phyloP scores from a whole-genome alignment of 2,329 filamentous ascomycete species.

The Aspergillus chevalieri region DNA sequence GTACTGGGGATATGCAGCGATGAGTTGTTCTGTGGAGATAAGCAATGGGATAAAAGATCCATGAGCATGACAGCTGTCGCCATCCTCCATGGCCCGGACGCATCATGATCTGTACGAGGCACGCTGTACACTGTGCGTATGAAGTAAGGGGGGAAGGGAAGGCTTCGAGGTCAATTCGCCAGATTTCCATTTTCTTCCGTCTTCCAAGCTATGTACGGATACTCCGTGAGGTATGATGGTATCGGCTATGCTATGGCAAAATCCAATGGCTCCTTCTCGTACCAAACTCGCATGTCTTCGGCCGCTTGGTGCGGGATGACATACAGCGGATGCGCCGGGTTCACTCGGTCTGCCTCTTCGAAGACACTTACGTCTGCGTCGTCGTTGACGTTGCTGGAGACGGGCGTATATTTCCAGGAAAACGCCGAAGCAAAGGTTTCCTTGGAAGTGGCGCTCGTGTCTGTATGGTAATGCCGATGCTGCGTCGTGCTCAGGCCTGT shows the following conservation, averaged over 20 bases:
- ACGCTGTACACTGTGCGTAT: not conserved
- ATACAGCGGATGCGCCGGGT: slow-evolving; percentile 74
- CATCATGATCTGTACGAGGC: not conserved
- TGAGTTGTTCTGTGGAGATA: too few species aligned
- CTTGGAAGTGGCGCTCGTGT: slow-evolving; percentile 24
- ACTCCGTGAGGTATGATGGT: not conserved
- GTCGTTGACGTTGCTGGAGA: slow-evolving; percentile 41
- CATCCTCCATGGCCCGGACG: not conserved
- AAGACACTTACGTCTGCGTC: slow-evolving; percentile 56
- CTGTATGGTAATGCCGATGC: slow-evolving; percentile 51
- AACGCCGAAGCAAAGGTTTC: slow-evolving; percentile 31
- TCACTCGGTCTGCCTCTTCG: slow-evolving; percentile 64
- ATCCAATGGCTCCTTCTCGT: slow-evolving; percentile 36
- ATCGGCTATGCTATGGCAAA: slow-evolving; percentile 1
- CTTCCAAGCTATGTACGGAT: too few species aligned
- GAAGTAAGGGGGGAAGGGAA: not conserved
- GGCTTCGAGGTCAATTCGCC: not conserved
- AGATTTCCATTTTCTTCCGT: not conserved
- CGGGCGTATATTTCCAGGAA: slow-evolving; percentile 35
- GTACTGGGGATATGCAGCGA: too few species aligned
- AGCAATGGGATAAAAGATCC: too few species aligned
- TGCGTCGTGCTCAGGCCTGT: slow-evolving; percentile 78
- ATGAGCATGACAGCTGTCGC: too few species aligned
- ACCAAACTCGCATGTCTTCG: slow-evolving; percentile 60
- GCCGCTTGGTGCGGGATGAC: slow-evolving; percentile 69